Evolutionary conservation across 306 rosid species (phyloP).

Genomic region (Myrica gale): DNA sequence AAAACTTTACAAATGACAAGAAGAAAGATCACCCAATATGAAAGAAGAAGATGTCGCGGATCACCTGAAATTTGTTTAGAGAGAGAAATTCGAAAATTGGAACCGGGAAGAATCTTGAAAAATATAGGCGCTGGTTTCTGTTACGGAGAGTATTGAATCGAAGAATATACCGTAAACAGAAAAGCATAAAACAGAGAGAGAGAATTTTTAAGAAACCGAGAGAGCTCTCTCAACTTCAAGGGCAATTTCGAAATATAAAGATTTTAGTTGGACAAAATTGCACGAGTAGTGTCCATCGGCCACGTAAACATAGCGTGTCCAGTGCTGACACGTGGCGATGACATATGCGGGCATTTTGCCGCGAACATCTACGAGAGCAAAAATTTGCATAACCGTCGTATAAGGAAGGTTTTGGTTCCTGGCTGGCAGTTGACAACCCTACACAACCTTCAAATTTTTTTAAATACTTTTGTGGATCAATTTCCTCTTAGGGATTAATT

Average conservation of each 20-base stretch:
- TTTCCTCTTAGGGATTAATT: too few relatives aligned
- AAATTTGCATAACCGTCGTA: neutral
- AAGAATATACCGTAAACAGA: slow-evolving; percentile 52
- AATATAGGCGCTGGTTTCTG: slow-evolving; percentile 32
- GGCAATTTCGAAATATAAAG: slow-evolving; percentile 34
- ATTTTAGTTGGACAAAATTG: slow-evolving; percentile 23
- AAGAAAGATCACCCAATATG: neutral
- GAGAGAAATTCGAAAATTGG: slow-evolving; percentile 15
- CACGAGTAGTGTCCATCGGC: slow-evolving; percentile 30
- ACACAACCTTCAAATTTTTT: too few relatives aligned
- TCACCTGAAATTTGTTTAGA: slow-evolving; percentile 23
- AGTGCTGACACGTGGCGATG: slow-evolving; percentile 17
- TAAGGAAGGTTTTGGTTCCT: neutral
- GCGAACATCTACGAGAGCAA: neutral
- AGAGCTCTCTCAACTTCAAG: slow-evolving; percentile 12
- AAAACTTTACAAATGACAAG: neutral
- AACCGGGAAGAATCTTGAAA: slow-evolving; percentile 21
- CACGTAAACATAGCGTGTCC: slow-evolving; percentile 21
- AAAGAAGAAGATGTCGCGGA: slow-evolving; percentile 1
- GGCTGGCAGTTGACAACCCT: neutral
- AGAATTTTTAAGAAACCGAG: slow-evolving; percentile 10
- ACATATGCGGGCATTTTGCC: neutral
- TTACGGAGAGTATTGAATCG: slow-evolving; percentile 44
- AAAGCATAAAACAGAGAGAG: slow-evolving; percentile 21
- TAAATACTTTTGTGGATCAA: too few relatives aligned